phyloP scores from a whole-genome alignment of 257 asterid genomes.

The Solanum okadae region DNA sequence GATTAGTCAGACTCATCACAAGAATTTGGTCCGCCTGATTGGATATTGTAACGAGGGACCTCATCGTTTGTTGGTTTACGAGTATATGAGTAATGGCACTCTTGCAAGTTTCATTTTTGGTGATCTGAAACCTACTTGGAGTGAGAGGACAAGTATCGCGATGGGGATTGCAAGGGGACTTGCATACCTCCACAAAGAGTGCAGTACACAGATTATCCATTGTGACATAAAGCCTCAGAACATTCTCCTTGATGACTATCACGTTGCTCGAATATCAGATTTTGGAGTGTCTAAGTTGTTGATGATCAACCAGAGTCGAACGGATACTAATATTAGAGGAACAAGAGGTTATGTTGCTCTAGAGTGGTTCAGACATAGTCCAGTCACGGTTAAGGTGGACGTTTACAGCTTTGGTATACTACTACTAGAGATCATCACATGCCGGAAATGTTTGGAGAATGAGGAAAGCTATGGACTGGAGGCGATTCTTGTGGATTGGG shows the following conservation, averaged over 20 bases:
- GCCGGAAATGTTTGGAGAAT: constrained; percentile 3
- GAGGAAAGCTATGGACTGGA: not conserved
- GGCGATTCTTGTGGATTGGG: constrained; percentile 13
- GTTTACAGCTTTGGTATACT: constrained; percentile 33
- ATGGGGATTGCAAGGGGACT: constrained; percentile 26
- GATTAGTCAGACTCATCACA: constrained; percentile 31
- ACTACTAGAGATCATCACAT: constrained; percentile 19
- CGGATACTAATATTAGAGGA: not conserved
- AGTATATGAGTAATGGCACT: constrained; percentile 23
- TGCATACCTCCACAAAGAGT: constrained; percentile 28
- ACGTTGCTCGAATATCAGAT: not conserved
- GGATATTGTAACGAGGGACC: constrained; percentile 22
- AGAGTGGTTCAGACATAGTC: constrained; percentile 1
- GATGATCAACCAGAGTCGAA: constrained; percentile 7
- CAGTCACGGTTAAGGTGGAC: constrained; percentile 22
- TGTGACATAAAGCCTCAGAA: constrained; percentile 4
- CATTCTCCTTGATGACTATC: not conserved
- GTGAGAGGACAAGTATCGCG: constrained; percentile 14
- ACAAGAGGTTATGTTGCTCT: constrained; percentile 1
- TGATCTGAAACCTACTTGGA: constrained; percentile 20
- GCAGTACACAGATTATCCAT: constrained; percentile 24
- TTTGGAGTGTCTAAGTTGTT: not conserved
- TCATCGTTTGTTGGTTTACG: constrained; percentile 21
- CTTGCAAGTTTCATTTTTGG: constrained; percentile 14
- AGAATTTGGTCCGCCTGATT: constrained; percentile 22